Percentiles rank a stretch among this genome's conserved stretches.
Evolutionary conservation across 345 rosid genomes (phyloP).

Genomic region (Punica granatum): DNA sequence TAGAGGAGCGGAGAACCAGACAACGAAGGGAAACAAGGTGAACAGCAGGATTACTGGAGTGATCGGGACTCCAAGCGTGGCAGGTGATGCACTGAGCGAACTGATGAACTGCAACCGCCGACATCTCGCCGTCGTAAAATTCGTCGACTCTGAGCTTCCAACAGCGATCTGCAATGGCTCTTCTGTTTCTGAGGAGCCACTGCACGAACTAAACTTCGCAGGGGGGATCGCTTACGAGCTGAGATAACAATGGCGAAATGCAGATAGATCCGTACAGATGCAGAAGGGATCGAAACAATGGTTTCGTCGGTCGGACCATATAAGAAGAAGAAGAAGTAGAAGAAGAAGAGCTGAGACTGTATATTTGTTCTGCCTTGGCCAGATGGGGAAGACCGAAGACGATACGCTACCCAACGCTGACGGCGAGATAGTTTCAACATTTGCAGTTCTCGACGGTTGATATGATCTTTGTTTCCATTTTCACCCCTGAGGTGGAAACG

Average conservation of each 20-base stretch:
- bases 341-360: no score
- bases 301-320: background rate
- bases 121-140: slow-evolving; percentile 33
- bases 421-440: background rate
- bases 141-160: background rate
- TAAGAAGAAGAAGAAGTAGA: background rate
- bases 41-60: slow-evolving; percentile 39
- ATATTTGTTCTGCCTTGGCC: slow-evolving; percentile 6
- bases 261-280: slow-evolving; percentile 2
- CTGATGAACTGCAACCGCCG: slow-evolving; percentile 63
- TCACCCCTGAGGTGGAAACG: background rate
- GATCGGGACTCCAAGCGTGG: slow-evolving; percentile 98
- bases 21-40: background rate
- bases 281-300: background rate
- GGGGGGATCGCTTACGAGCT: background rate
- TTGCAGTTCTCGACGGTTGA: background rate
- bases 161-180: slow-evolving; percentile 1
- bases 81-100: slow-evolving; percentile 87
- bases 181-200: background rate
- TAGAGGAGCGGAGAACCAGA: background rate
- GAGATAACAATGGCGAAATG: background rate
- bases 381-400: slow-evolving; percentile 11
- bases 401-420: slow-evolving; percentile 5
- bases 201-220: background rate
- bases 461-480: background rate